Evolutionary conservation across 2,329 filamentous ascomycete genomes (phyloP), one percentile per base, ranked within the genome.

Genomic region (Aspergillus phoenicis): DNA sequence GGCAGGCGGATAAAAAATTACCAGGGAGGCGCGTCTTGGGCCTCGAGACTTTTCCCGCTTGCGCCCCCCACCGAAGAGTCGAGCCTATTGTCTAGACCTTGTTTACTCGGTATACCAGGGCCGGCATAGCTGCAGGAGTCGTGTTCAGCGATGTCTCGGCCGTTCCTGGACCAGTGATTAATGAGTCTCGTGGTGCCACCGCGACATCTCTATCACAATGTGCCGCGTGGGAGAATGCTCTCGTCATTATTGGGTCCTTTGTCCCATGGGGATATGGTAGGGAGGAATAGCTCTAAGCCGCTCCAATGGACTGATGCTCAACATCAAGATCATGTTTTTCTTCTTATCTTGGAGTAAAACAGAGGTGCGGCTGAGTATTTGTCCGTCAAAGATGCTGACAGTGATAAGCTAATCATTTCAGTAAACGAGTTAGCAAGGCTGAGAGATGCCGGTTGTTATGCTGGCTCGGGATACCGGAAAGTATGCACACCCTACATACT

Each of bases 31-130:
- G 20, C 26, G 26, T 15, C 41, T 36, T 53, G 24, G 13, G 13
- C 52, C 39, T 24, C 20, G 8, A 56, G 39, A 47, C 24, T 24
- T 56, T 56, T 56, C 45, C 53, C 53, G 53, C 39, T 10, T 33
- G 15, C 52, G 53, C 30, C n/a, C 33, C 39, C 1, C 39, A 4
- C n/a, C 36, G 8, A 30, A 20, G 30, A 26, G 39, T 45, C 13
- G 22, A 28, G 8, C 15, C 11, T 4, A 13, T 24, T 22, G 24
- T 11, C 26, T 17, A 17, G 26, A 13, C 17, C n/a, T 17, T 8
- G 15, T 51, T 11, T 33, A n/a, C 10, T 26, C 15, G 36, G 33
- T 38, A 26, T 41, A n/a, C 47, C 47, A 28, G 47, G n/a, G 15
- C 4, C 1, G 7, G 10, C 26, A 15, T 17, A 26, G 24, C 47